Percentiles rank a stretch among this genome's conserved stretches.
These are phyloP conservation scores for Scutellaria minor DNA, from an alignment of 257 asterid species.

Conservation along the genomic window DNA sequence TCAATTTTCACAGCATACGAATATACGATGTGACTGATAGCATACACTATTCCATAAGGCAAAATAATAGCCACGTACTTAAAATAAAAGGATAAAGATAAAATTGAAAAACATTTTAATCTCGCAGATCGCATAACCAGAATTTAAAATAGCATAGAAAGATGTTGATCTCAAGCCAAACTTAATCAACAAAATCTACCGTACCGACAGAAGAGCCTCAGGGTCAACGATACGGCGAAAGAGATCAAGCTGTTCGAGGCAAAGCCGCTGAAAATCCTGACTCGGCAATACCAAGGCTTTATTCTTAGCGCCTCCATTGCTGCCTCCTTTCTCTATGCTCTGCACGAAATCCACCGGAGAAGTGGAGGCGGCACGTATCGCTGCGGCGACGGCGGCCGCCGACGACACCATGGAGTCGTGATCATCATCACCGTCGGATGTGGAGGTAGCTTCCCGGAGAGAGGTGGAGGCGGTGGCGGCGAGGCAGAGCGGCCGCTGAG, in stretches of 20 bases:
- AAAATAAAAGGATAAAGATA: not conserved
- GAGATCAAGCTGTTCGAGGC: constrained; percentile 83
- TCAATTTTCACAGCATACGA: not conserved
- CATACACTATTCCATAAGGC: not conserved
- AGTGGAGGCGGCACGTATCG: constrained; percentile 70
- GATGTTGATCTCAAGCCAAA: constrained; percentile 15
- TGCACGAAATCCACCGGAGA: constrained; percentile 93
- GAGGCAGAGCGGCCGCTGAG: constrained; percentile 51
- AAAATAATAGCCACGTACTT: not conserved
- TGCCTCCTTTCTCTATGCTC: constrained; percentile 58
- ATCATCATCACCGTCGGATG: constrained; percentile 42
- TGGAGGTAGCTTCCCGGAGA: constrained; percentile 59
- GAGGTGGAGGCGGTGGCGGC: constrained; percentile 51
- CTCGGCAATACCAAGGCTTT: constrained; percentile 80
- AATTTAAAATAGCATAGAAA: not conserved
- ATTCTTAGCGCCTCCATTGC: constrained; percentile 38
- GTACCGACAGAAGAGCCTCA: constrained; percentile 76
- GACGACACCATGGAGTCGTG: constrained; percentile 62
- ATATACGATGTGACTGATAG: not conserved
- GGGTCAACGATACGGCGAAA: constrained; percentile 84
- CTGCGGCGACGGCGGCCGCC: constrained; percentile 78
- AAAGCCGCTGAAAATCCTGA: constrained; percentile 80
- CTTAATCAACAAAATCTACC: not conserved
- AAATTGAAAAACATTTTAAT: not conserved
- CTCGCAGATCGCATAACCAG: constrained; percentile 22